Conservation (phyloP, 306 rosid species). For the Crataegus laevigata region DNA sequence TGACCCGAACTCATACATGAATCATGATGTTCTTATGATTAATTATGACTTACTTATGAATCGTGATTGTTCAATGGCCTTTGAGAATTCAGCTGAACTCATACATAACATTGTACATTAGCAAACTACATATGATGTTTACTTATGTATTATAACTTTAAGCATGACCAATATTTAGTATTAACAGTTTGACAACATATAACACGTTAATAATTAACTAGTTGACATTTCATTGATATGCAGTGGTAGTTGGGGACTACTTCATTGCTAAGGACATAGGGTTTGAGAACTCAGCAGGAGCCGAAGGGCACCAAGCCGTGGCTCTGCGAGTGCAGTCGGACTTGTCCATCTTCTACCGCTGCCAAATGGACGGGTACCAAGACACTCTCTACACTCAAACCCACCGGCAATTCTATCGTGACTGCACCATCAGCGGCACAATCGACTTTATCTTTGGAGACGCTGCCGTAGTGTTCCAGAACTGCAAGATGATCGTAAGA, state of each 20-base stretch:
- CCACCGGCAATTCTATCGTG: slow-evolving; percentile 22
- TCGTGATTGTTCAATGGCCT: no score
- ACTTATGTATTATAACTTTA: no score
- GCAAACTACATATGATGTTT: neutral
- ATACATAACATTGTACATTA: neutral
- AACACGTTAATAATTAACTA: no score
- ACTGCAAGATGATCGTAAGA: slow-evolving; percentile 12
- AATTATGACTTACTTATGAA: no score
- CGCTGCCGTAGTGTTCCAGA: slow-evolving; percentile 15
- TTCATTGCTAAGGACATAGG: slow-evolving; percentile 19
- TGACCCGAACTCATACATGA: no score
- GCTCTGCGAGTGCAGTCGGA: slow-evolving; percentile 21
- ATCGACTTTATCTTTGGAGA: slow-evolving; percentile 24
- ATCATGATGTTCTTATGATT: no score
- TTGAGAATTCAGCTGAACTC: no score
- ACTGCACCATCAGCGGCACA: slow-evolving; percentile 22
- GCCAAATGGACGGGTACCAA: slow-evolving; percentile 25
- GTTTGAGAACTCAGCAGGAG: slow-evolving; percentile 26
- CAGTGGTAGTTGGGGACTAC: slow-evolving; percentile 16
- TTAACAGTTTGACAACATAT: no score
- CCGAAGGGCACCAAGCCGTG: slow-evolving; percentile 21
- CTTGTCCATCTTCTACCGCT: slow-evolving; percentile 19
- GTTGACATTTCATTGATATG: neutral
- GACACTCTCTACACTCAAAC: slow-evolving; percentile 23
- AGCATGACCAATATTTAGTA: no score